phyloP scores from a whole-genome alignment of 345 rosid species.

The Citrus reticulata region DNA sequence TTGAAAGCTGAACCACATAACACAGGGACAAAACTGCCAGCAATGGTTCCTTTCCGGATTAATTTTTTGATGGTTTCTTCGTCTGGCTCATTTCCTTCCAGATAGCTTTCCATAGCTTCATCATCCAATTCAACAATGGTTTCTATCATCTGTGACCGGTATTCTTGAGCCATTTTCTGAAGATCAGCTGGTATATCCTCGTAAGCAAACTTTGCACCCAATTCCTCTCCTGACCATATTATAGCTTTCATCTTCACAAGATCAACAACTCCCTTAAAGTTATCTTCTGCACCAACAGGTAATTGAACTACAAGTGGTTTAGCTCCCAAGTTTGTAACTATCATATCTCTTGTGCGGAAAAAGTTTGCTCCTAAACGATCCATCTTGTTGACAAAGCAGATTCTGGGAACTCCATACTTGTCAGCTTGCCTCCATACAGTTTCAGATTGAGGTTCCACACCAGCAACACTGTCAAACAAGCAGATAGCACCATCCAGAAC shows the following conservation, averaged over 20 bases:
- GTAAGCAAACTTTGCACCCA: constrained; percentile 86
- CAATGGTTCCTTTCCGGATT: constrained; percentile 77
- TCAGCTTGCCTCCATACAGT: constrained; percentile 99
- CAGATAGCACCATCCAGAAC: constrained; percentile 97
- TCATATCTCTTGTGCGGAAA: constrained; percentile 92
- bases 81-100: constrained; percentile 94
- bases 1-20: constrained; percentile 93
- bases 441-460: constrained; percentile 98
- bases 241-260: constrained; percentile 87
- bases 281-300: constrained; percentile 89
- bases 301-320: constrained; percentile 85
- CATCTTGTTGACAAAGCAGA: constrained; percentile 96
- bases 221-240: constrained; percentile 92
- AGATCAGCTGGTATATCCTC: constrained; percentile 83
- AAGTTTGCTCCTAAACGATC: constrained; percentile 97
- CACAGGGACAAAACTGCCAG: constrained; percentile 73
- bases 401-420: constrained; percentile 93
- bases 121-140: constrained; percentile 77
- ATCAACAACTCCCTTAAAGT: constrained; percentile 74
- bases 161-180: constrained; percentile 69
- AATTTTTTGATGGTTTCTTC: constrained; percentile 73
- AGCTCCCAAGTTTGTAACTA: constrained; percentile 89
- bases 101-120: constrained; percentile 83
- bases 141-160: constrained; percentile 67
- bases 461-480: constrained; percentile 97